Base-by-base conservation (phyloP, 306 rosid genomes). In the Lathyrus tuberosus region DNA sequence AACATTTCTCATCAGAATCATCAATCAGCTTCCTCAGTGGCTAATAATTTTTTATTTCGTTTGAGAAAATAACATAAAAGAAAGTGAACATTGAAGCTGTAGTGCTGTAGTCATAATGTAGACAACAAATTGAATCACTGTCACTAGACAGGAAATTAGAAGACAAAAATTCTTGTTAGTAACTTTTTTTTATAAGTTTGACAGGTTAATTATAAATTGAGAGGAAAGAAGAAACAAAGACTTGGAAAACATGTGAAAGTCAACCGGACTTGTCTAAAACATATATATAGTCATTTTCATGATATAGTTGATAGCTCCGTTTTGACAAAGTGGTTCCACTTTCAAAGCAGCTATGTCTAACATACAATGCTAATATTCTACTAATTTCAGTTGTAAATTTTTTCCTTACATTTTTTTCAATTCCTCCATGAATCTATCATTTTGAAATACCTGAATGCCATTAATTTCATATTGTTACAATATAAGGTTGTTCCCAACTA, bases 401-500 rank as follows among this genome's bases (percentile, higher is more conserved):
- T 40, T 37, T 15, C 37, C 20, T 57, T 58, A 44, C 48, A 51
- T 60, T 41, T 73, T n/a, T 42, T 62, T 73, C 56, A 73, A 67
- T 62, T 26, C 63, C 53, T 61, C 51, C 67, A 51, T 52, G 58
- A 51, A 3, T 46, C 54, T 15, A 15, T 7, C 60, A 10, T 53
- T 63, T 51, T 67, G 57, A 51, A 71, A 58, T 48, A 59, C 22
- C 43, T 30, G 42, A 53, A 52, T 28, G 44, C 38, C 62, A 68
- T 52, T 62, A 62, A 68, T 76, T 48, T 47, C 54, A 35, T 75
- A 22, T 10, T 13, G 20, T 20, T 44, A 75, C 14, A 35, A 57
- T 57, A 42, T 67, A 41, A 61, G 47, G 30, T 60, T 38, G 64
- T 71, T 71, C 44, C 28, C 57, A 59, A 67, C 70, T 61, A 60